Evolutionary conservation across 495 filamentous ascomycete genomes (phyloP).

Genomic region (Podospora fimiseda): DNA sequence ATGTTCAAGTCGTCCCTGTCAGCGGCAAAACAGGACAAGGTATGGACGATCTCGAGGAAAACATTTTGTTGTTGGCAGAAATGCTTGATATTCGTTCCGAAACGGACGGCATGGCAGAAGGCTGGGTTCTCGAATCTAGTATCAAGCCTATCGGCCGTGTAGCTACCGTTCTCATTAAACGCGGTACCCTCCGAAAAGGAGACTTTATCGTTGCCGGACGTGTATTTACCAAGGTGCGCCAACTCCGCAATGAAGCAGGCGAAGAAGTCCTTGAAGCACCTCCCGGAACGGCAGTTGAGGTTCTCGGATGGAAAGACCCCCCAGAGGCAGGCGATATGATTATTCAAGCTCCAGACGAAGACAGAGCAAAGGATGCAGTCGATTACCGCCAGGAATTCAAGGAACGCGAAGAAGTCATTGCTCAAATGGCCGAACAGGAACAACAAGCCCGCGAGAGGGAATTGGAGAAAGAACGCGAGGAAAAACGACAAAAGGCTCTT

Average conservation of each 20-base stretch:
- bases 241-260: constrained; percentile 80
- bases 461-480: constrained; percentile 18
- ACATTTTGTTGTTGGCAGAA: constrained; percentile 74
- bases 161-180: constrained; percentile 81
- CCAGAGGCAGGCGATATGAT: constrained; percentile 85
- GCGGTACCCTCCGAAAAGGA: constrained; percentile 75
- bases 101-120: constrained; percentile 68
- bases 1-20: constrained; percentile 84
- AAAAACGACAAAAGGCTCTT: neutral
- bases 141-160: constrained; percentile 82
- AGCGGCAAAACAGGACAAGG: constrained; percentile 92
- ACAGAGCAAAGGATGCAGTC: constrained; percentile 72
- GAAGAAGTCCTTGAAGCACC: constrained; percentile 62
- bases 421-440: constrained; percentile 25
- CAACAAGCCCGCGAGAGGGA: constrained; percentile 33
- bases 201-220: constrained; percentile 83
- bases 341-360: constrained; percentile 72
- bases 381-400: constrained; percentile 59
- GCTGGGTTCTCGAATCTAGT: constrained; percentile 90
- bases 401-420: constrained; percentile 33
- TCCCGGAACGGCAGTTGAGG: constrained; percentile 83
- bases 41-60: constrained; percentile 89
- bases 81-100: constrained; percentile 86
- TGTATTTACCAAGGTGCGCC: constrained; percentile 77
- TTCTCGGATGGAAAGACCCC: constrained; percentile 91